Percentiles rank a stretch among this genome's conserved stretches.
Conservation (phyloP, 176 grass and related monocot genomes). For the Themeda triandra region DNA sequence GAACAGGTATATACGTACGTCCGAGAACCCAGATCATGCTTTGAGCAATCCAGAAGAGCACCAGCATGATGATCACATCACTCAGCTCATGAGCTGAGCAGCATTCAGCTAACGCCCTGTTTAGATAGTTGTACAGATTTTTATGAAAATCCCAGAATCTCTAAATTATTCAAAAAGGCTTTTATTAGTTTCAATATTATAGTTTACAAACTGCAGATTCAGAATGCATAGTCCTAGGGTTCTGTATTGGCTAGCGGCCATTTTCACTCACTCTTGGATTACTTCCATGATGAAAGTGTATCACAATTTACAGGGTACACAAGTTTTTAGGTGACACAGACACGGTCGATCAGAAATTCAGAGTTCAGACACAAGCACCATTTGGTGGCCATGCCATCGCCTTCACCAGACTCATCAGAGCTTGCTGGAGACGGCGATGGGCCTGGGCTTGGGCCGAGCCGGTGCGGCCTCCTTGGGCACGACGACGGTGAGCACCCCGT, state of each 20-base stretch:
- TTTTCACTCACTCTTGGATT: not conserved
- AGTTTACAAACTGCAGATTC: not conserved
- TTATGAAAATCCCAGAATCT: not conserved
- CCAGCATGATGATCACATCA: too few species aligned
- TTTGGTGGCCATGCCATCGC: too few species aligned
- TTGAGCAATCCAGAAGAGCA: too few species aligned
- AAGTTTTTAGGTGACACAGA: not conserved
- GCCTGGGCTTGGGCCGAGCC: conserved; percentile 48
- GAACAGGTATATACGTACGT: too few species aligned
- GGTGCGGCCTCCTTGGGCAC: conserved; percentile 61
- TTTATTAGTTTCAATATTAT: not conserved
- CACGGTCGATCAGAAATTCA: not conserved
- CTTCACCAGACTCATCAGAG: conserved; percentile 35
- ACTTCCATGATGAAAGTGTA: not conserved
- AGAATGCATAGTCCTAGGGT: not conserved
- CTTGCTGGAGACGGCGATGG: conserved; percentile 78
- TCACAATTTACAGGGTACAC: not conserved
- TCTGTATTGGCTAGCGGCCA: not conserved
- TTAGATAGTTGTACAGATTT: not conserved
- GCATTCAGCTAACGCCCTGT: too few species aligned
- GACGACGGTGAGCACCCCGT: conserved; percentile 77
- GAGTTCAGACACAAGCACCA: not conserved
- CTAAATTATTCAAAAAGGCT: not conserved
- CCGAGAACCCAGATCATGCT: too few species aligned
- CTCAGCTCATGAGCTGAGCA: too few species aligned